These are phyloP conservation scores for Coemansia sp. DNA, from an alignment of 192 early-diverging fungal genomes.

Conservation along the genomic window DNA sequence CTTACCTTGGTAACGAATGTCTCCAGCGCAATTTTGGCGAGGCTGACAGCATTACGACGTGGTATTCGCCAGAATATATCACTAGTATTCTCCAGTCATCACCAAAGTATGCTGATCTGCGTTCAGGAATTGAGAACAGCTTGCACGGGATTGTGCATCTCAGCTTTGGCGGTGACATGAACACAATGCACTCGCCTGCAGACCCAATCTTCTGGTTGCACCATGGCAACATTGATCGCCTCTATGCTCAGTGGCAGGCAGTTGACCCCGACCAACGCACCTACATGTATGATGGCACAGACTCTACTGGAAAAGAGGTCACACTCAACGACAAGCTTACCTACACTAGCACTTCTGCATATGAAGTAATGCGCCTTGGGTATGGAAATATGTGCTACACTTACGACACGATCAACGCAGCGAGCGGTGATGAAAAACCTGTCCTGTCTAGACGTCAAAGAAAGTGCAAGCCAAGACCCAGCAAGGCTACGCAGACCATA, in stretches of 20 bases:
- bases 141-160: constrained; percentile 51
- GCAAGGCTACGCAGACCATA: constrained; percentile 24
- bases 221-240: constrained; percentile 60
- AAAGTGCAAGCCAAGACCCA: constrained; percentile 29
- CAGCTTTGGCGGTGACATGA: constrained; percentile 52
- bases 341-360: constrained; percentile 18
- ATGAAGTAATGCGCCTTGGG: constrained; percentile 42
- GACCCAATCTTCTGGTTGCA: constrained; percentile 67
- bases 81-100: constrained; percentile 35
- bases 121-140: constrained; percentile 40
- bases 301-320: constrained; percentile 5
- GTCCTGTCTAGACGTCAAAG: constrained; percentile 17
- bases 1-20: constrained; percentile 27
- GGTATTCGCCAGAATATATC: constrained; percentile 47
- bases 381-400: constrained; percentile 52
- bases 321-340: constrained; percentile 19
- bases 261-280: constrained; percentile 32
- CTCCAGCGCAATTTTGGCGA: constrained; percentile 38
- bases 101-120: constrained; percentile 29
- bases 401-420: constrained; percentile 43
- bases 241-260: constrained; percentile 58
- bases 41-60: constrained; percentile 19
- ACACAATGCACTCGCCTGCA: constrained; percentile 51
- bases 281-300: constrained; percentile 43
- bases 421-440: constrained; percentile 16